These are phyloP conservation scores for Neurospora sp. DNA, from an alignment of 495 filamentous ascomycete species.

Conservation along the genomic window DNA sequence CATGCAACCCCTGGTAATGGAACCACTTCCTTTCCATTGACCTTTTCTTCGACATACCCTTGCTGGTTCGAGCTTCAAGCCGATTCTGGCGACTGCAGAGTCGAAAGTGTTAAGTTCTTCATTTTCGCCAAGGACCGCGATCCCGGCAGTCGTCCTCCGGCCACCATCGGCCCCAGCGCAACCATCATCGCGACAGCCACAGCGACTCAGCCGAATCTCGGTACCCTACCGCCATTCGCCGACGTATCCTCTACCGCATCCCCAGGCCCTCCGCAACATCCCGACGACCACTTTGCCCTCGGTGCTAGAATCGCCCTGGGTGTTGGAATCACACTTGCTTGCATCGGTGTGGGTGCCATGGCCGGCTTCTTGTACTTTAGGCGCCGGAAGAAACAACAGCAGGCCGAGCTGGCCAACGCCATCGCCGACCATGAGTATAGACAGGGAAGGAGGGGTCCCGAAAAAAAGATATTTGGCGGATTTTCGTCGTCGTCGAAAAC, in stretches of 20 bases:
- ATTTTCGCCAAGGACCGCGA: not conserved
- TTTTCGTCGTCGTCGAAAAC: constrained; percentile 8
- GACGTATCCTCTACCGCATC: not conserved
- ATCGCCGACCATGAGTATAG: constrained; percentile 15
- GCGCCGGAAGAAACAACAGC: constrained; percentile 13
- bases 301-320: constrained; percentile 21
- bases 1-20: constrained; percentile 14
- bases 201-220: not conserved
- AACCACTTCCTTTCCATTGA: constrained; percentile 13
- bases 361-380: constrained; percentile 19
- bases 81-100: constrained; percentile 11
- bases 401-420: constrained; percentile 6
- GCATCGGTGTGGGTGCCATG: constrained; percentile 18
- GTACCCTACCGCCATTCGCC: not conserved
- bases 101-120: constrained; percentile 7
- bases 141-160: constrained; percentile 3
- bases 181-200: not conserved
- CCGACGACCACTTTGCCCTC: constrained; percentile 10
- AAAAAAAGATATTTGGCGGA: constrained; percentile 8
- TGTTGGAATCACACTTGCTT: constrained; percentile 13
- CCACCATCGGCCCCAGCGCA: constrained; percentile 6
- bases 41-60: constrained; percentile 14
- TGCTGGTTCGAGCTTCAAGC: constrained; percentile 22
- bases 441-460: constrained; percentile 13
- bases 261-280: not conserved